Base-by-base conservation (phyloP, 1,284 basidiomycete species). In the Fistulina hepatica region DNA sequence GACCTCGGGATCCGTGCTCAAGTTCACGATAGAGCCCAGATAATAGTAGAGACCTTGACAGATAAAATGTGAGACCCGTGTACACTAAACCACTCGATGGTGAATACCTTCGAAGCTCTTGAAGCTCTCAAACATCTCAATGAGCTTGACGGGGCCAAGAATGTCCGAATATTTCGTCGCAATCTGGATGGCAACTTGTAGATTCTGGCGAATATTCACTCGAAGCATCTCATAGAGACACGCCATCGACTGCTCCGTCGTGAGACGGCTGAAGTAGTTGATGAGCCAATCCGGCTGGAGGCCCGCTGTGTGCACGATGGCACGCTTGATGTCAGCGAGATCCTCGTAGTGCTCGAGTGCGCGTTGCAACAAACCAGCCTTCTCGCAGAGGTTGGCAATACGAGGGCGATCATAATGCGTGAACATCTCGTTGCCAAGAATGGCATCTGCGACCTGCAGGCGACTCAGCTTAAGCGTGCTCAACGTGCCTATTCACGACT, bases 121-220 rank as follows among this genome's bases (percentile, higher is more conserved):
- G 78, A 92, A 98, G 37, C 81, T 79, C 63, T 98, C 95, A 49
- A 98, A 98, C 79, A 98, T 85, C 67, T 98, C 95, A 51, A 99
- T 97, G 43, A 99, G 71, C 62, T 93, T 92, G 60, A 95, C 81
- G 33, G 95, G 91, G 6, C 95, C 94, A 33, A 99, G 77, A 42
- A 99, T 85, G 54, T 98, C 95, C 10, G 93, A 97, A 64, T 98
- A 98, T 65, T 98, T 98, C 41, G 94, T 98, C 12, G 95, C 93
- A 52, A 97, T 92, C 64, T 98, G 94, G 33, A 98, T 86, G 34
- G 94, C 95, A 34, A 97, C 79, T 54, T 95, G 90, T 32, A 98
- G 68, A 61, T 98, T 98, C 64, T 98, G 94, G 39, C 94, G 86
- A 49, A 98, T 97, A 65, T 99, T 98, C 52, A 91, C 75, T 41